Conservation (phyloP, 73 alveolate genomes). For the Paramecium primaurelia region DNA sequence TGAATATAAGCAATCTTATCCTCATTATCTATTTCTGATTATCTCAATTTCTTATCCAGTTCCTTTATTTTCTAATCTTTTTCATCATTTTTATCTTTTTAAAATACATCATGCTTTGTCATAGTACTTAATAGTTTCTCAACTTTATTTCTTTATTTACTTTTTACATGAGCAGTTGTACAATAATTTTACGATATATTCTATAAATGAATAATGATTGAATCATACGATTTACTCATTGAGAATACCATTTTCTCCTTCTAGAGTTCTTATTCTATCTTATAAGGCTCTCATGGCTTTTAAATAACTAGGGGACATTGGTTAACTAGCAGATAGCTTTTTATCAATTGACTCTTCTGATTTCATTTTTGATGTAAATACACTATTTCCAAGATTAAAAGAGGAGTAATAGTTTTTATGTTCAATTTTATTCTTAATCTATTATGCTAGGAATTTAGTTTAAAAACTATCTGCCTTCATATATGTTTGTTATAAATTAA, state of each 20-base stretch:
- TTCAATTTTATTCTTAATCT: background rate
- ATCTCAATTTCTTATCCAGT: background rate
- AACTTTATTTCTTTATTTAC: background rate
- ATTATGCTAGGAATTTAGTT: background rate
- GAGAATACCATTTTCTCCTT: background rate
- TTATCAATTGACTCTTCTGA: slow-evolving; percentile 11
- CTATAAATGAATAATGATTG: background rate
- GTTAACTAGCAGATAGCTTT: background rate
- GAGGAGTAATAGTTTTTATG: background rate
- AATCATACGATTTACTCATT: background rate
- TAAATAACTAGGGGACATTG: slow-evolving; percentile 30
- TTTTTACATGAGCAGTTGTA: background rate
- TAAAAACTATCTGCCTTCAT: slow-evolving; percentile 22
- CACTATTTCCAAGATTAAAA: background rate
- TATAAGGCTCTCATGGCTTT: slow-evolving; percentile 14
- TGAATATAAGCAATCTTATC: background rate
- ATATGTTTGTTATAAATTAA: slow-evolving; percentile 4
- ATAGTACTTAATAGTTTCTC: background rate
- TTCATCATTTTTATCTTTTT: background rate
- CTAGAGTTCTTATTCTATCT: slow-evolving; percentile 13
- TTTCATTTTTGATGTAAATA: background rate
- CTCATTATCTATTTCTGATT: background rate
- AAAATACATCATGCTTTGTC: background rate
- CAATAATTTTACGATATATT: slow-evolving; percentile 1
- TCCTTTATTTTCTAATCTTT: background rate